Base-by-base conservation (phyloP, 2,329 filamentous ascomycete genomes). In the Hyphodiscus sp. region DNA sequence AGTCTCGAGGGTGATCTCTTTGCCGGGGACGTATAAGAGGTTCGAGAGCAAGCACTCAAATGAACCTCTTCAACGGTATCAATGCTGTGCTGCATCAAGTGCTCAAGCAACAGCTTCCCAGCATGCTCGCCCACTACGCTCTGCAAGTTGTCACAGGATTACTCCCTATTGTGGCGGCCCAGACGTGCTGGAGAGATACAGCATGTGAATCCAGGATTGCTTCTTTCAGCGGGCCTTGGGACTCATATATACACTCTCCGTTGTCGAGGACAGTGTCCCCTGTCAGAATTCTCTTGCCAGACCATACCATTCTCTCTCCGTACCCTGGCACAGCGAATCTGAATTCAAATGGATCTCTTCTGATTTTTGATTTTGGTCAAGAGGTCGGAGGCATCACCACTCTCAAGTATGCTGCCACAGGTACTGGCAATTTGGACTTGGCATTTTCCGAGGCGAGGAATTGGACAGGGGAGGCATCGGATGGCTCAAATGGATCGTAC, bases 281-380 rank as follows among this genome's bases (percentile, higher is more conserved):
- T 0, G 65, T 67, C 67, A n/a, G 68, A 76, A 23, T 70, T 78
- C 8, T 70, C 70, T 7, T 58, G 70, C 1, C 62, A 59, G 7
- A 71, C 63, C 49, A 69, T 63, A 45, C 64, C 58, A 20, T 50
- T 58, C 45, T 66, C 69, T 54, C 50, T 1, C 16, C 30, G 8
- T 62, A 59, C 51, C 58, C 56, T 1, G 33, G 45, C 5, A 13
- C 45, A 11, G 38, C 47, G 9, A 47, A 51, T n/a, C 47, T 61
- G 10, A 56, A 49, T 2, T 53, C 54, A 10, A 80, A 81, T 59
- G 76, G 74, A 16, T 79, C 76, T 6, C 69, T 71, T 20, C 63
- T 79, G 1, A 74, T 82, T 1, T 79, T 80, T 54, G 80, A 83
- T 64, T 83, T 83, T 61, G 79, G 79, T 2, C 69, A 73, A 23